phyloP scores from a whole-genome alignment of 2,329 filamentous ascomycete species.

The Fusarium sp. region DNA sequence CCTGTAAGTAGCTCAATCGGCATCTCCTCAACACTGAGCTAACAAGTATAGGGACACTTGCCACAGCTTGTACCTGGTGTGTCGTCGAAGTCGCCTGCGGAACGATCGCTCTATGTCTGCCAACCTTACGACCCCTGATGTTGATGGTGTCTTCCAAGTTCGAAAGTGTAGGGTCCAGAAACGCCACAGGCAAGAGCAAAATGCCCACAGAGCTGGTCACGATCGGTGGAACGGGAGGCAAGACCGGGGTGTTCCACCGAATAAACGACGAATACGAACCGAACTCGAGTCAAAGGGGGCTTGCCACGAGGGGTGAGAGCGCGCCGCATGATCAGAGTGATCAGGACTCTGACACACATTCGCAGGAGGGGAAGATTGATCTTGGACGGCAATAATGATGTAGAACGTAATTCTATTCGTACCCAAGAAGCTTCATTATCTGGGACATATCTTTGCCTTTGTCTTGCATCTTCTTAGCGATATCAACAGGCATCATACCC shows the following conservation, averaged over 20 bases:
- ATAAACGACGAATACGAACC: conserved; percentile 10
- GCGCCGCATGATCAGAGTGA: background rate
- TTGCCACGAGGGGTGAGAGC: background rate
- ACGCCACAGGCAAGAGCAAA: background rate
- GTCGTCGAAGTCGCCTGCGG: conserved; percentile 34
- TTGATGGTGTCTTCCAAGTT: conserved; percentile 24
- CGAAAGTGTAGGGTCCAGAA: conserved; percentile 8
- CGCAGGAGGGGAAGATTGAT: background rate
- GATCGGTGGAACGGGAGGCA: conserved; percentile 22
- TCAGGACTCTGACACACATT: background rate
- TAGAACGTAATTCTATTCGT: no score
- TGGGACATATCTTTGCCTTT: background rate
- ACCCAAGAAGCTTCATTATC: background rate
- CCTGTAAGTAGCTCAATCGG: conserved; percentile 1
- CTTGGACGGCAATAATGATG: no score
- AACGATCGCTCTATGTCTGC: conserved; percentile 31
- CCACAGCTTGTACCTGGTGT: conserved; percentile 34
- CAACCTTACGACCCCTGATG: conserved; percentile 29
- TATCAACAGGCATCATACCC: background rate
- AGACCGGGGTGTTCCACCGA: conserved; percentile 16
- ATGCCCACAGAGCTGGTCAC: conserved; percentile 18
- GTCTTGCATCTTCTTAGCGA: background rate
- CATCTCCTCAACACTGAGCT: background rate
- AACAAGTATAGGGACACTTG: conserved; percentile 25
- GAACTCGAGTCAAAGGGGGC: background rate